Conservation (phyloP, 2,329 filamentous ascomycete genomes). For the Fusarium chlamydosporum region DNA sequence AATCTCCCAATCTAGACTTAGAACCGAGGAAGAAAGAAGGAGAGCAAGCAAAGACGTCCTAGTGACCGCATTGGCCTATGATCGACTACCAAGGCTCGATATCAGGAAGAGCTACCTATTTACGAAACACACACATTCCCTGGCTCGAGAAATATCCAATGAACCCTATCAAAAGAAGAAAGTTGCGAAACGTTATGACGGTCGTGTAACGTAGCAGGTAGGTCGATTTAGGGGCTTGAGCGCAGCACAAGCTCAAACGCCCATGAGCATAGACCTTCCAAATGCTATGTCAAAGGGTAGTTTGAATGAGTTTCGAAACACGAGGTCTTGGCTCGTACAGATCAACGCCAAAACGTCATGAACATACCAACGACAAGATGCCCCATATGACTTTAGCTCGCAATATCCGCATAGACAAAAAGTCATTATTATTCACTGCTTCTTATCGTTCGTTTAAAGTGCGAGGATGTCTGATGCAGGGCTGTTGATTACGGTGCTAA, state of each 20-base stretch:
- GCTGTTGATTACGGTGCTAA: not conserved
- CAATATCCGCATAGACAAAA: not conserved
- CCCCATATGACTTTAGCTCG: not conserved
- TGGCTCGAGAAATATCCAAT: not conserved
- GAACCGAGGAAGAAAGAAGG: not conserved
- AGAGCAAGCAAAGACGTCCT: not conserved
- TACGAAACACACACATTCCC: conserved; percentile 28
- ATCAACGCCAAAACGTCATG: not conserved
- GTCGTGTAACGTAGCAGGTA: conserved; percentile 1
- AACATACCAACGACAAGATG: not conserved
- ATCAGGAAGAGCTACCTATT: not conserved
- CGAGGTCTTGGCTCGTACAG: not conserved
- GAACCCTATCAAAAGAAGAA: not conserved
- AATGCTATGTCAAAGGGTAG: not conserved
- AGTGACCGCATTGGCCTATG: not conserved
- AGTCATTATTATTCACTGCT: not conserved
- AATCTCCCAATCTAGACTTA: not conserved
- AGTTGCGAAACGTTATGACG: conserved; percentile 1
- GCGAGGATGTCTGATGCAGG: not conserved
- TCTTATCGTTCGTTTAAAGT: not conserved
- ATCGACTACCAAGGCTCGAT: not conserved
- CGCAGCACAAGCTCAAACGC: fast-evolving
- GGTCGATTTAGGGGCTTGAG: not conserved
- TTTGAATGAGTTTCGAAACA: not conserved
- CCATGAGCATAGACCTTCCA: not conserved